Evolutionary conservation across 306 rosid genomes (phyloP), one percentile per base, ranked within the genome.

Genomic region (Gynostemma pentaphyllum): DNA sequence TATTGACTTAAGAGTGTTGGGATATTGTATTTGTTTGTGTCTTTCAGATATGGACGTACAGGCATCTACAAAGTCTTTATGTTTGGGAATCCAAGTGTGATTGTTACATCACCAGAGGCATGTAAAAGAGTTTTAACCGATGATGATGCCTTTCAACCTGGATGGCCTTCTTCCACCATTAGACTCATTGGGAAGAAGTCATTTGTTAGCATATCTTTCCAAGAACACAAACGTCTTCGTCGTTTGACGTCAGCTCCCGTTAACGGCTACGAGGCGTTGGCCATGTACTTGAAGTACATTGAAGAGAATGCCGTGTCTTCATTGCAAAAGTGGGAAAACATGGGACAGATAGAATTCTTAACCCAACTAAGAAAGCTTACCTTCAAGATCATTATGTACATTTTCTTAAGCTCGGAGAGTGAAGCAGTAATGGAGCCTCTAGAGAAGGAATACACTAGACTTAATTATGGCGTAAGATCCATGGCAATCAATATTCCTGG

Each of bases 401-500:
- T 91, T 67, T 91, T 91, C 27, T 89, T 91, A 5, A 80, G 95
- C 80, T 74, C 92, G 0, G 98, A 78, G 72, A 80, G 88, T 50
- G 92, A 85, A 66, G 34, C 66, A 4, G 75, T 78, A 1, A 74
- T 83, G 92, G 89, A 79, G 30, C 86, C 81, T 54, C 51, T 91
- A 72, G 98, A 91, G 74, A 85, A 69, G 73, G 90, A 88, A 46
- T 91, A 88, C 30, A 91, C 90, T 2, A 19, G 56, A 7, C 92
- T 91, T 66, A 91, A 91, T 37, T 29, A 79, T 57, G 98, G 96
- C 49, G 82, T 91, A 36, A 82, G 98, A 73, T 89, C 98, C 66
- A 83, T 91, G 98, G 68, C 80, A 2, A 83, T 91, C 28, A 83
- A 88, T 55, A 14, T 91, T 75, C 98, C 98, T 3, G 98, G 98